Evolutionary conservation across 495 filamentous ascomycete genomes (phyloP), one percentile per base, ranked within the genome.

Genomic region (Aspergillus affinis): DNA sequence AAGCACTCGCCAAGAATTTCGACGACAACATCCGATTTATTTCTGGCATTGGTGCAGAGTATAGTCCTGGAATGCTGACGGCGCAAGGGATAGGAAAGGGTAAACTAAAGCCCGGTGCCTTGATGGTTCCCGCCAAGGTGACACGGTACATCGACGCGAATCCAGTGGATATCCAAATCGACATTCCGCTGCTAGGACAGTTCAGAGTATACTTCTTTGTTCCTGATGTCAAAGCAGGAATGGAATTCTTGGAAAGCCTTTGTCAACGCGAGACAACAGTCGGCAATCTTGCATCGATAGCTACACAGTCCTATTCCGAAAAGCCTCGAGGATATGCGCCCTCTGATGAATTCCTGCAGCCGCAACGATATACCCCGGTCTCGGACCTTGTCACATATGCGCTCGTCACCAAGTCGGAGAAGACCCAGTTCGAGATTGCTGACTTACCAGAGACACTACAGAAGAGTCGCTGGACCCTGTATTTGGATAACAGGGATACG

Each of bases 101-200:
- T 2, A 69, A 70, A 45, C 66, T 77, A 9, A 77, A 72, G 57
- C 80, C 86, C 2, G 88, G 88, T 0, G 80, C 79, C n/a, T 75
- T 89, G 12, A 75, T 87, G 26, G 77, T 81, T 8, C 86, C 88
- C 10, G 81, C 83, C 19, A 85, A 82, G 66, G 87, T 86, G 8
- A 87, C 84, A 0, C 75, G 87, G 17, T 90, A 85, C 62, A 76
- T 89, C 51, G 88, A 89, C 63, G 82, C 85, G 6, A 91, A 90
- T 59, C 86, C 87, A 1, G 83, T 91, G 21, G 84, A 90, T 59
- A 75, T 90, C 26, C 86, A 90, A 64, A 81, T 89, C 5, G 87
- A 90, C 64, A 86, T 90, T n/a, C 86, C 88, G 1, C 75, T 87
- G 61, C 68, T 89, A 6, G 81, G 87, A 12, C 88, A 90, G 61